Base-by-base conservation (phyloP, 257 asterid genomes). In the Vinca minor region DNA sequence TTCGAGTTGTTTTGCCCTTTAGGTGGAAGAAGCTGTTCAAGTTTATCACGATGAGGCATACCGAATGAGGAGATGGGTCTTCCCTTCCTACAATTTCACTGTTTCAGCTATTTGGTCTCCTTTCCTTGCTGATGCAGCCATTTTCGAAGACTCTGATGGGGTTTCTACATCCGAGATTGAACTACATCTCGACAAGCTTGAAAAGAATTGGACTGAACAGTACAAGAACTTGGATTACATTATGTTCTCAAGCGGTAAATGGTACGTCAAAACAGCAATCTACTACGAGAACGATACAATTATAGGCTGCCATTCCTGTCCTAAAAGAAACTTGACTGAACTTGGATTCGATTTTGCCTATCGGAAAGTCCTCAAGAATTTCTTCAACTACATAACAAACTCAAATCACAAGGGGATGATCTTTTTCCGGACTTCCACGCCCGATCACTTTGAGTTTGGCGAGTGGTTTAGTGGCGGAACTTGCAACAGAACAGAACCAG, bases 81-180 rank as follows among this genome's bases (percentile, higher is more conserved):
- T 90, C 76, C 95, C 90, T 0, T 69, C 62, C 8, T 64, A 75
- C 88, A 90, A 85, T 71, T 77, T 87, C 39, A 85, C 87, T 0
- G 31, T 90, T 18, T 87, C 93, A 3, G 82, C 71, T 53, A 46
- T 90, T 42, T 90, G 97, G 97, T 79, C 96, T 34, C 97, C 97
- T 28, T 81, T 87, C 60, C 83, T 90, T 23, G 85, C 96, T 4
- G 18, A 82, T 55, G 95, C 96, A 9, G 81, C 74, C 60, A 83
- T 81, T 63, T 75, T 76, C 14, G 96, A 85, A 74, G 95, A 90
- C 50, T 28, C 59, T 1, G 71, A 83, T 7, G 97, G 96, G 13
- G 85, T 85, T 49, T 79, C 95, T 7, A 72, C 89, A 3, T 71
- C 86, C 12, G 97, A 90, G 57, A 70, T 83, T 3, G 76, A 87